Evolutionary conservation across 352 stramenopile genomes (phyloP).

Genomic region (Phytophthora pluvialis): DNA sequence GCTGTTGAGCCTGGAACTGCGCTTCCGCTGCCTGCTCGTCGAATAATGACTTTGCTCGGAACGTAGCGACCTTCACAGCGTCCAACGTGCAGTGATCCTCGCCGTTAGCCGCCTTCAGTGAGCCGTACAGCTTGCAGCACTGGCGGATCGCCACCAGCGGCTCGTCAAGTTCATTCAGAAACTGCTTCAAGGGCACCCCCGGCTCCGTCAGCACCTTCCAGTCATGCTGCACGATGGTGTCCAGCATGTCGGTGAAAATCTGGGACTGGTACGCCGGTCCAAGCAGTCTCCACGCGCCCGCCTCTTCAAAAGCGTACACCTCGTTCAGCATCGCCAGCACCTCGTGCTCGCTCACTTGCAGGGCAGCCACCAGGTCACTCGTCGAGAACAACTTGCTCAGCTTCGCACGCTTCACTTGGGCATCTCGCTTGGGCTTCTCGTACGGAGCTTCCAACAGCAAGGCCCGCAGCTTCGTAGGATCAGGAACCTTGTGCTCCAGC

Average conservation of each 20-base stretch:
- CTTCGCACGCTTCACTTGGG: constrained; percentile 54
- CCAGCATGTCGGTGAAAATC: constrained; percentile 80
- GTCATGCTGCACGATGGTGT: constrained; percentile 75
- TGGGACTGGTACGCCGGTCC: constrained; percentile 56
- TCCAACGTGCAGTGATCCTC: constrained; percentile 60
- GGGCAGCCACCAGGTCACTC: constrained; percentile 54
- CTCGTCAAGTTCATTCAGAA: constrained; percentile 47
- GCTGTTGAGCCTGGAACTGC: constrained; percentile 41
- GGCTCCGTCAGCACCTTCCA: constrained; percentile 55
- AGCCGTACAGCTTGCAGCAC: constrained; percentile 74
- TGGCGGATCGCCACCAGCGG: constrained; percentile 67
- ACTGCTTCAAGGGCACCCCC: constrained; percentile 49
- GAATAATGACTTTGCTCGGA: constrained; percentile 76
- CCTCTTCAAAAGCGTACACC: constrained; percentile 77
- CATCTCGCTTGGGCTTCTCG: constrained; percentile 37
- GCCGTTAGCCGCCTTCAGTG: constrained; percentile 18
- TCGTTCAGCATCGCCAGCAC: constrained; percentile 62
- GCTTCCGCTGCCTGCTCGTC: constrained; percentile 59
- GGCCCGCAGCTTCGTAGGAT: constrained; percentile 60
- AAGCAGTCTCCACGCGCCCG: constrained; percentile 71
- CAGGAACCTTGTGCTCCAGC: constrained; percentile 67
- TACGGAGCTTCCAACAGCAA: constrained; percentile 74
- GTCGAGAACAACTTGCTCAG: constrained; percentile 66
- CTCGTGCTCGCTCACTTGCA: constrained; percentile 76
- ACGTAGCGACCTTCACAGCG: constrained; percentile 68